Evolutionary conservation across 306 rosid genomes (phyloP).

Genomic region (Vicia faba): DNA sequence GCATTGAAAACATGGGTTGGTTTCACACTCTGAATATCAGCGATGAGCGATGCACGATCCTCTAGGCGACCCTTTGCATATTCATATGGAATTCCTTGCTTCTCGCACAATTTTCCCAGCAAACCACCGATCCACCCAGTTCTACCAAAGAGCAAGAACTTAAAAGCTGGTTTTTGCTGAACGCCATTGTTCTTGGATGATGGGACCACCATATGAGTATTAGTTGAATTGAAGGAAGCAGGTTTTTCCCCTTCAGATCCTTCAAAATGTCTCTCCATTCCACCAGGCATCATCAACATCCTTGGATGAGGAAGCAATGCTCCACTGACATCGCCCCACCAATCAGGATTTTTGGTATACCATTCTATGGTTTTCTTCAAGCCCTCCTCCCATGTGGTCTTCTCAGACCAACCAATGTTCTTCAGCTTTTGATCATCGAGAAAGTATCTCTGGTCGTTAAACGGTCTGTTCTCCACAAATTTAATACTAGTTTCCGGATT

Average conservation of each 20-base stretch:
- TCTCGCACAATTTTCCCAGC: conserved; percentile 70
- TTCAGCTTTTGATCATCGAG: conserved; percentile 74
- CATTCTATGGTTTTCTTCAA: conserved; percentile 81
- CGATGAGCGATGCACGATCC: conserved; percentile 63
- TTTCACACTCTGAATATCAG: conserved; percentile 65
- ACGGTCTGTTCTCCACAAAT: conserved; percentile 63
- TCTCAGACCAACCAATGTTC: conserved; percentile 75
- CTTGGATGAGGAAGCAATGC: conserved; percentile 92
- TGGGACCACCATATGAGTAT: conserved; percentile 70
- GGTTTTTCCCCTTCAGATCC: conserved; percentile 58
- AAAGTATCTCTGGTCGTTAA: conserved; percentile 65
- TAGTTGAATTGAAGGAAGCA: conserved; percentile 47
- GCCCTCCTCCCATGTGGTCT: conserved; percentile 81
- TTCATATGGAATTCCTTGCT: conserved; percentile 74
- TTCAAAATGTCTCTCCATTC: conserved; percentile 62
- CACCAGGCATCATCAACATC: conserved; percentile 92
- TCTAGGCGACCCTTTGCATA: conserved; percentile 82
- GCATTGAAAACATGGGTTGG: conserved; percentile 90
- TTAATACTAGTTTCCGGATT: conserved; percentile 48
- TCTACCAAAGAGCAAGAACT: conserved; percentile 76
- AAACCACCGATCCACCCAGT: conserved; percentile 88
- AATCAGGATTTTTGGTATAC: conserved; percentile 70
- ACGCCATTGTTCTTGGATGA: conserved; percentile 46
- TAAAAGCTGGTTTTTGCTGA: conserved; percentile 59
- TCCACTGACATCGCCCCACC: conserved; percentile 94